A percentile compares a stretch with the other conserved stretches of the same genome.
These are phyloP conservation scores for Eimeria praecox DNA, from an alignment of 169 alveolate genomes.

Conservation along the genomic window DNA sequence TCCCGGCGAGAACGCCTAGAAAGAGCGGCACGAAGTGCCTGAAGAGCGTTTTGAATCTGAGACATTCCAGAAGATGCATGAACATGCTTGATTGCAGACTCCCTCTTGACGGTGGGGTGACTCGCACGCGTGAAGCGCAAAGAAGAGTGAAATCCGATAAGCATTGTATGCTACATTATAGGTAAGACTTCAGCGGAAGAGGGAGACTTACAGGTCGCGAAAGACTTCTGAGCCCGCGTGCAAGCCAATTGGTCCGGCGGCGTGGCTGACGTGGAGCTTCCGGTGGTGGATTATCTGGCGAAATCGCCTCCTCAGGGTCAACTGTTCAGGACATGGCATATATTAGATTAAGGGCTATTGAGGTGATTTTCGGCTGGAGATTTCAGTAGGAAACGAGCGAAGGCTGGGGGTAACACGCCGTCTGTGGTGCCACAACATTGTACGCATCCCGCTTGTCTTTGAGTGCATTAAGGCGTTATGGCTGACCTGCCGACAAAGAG, in stretches of 20 bases:
- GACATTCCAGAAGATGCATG: background rate
- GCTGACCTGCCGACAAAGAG: slow-evolving; percentile 3
- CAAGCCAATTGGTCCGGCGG: background rate
- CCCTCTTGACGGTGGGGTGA: background rate
- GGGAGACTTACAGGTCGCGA: background rate
- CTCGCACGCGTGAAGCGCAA: background rate
- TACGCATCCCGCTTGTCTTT: background rate
- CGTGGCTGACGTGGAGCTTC: background rate
- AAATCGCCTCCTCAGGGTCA: background rate
- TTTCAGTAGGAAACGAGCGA: background rate
- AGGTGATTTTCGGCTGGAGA: background rate
- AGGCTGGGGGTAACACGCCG: background rate
- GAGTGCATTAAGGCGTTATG: background rate
- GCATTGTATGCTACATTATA: background rate
- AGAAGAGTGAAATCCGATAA: background rate
- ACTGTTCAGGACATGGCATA: background rate
- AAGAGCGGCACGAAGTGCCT: background rate
- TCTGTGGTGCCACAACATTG: background rate
- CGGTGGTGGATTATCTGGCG: background rate
- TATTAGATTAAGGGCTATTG: background rate
- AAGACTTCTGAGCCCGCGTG: background rate
- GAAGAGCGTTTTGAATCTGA: slow-evolving; percentile 8
- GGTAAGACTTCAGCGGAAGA: background rate
- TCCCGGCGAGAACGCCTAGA: background rate
- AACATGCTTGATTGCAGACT: background rate